Conservation (phyloP, 2,329 filamentous ascomycete genomes). For the Ceratocystis albifundus region DNA sequence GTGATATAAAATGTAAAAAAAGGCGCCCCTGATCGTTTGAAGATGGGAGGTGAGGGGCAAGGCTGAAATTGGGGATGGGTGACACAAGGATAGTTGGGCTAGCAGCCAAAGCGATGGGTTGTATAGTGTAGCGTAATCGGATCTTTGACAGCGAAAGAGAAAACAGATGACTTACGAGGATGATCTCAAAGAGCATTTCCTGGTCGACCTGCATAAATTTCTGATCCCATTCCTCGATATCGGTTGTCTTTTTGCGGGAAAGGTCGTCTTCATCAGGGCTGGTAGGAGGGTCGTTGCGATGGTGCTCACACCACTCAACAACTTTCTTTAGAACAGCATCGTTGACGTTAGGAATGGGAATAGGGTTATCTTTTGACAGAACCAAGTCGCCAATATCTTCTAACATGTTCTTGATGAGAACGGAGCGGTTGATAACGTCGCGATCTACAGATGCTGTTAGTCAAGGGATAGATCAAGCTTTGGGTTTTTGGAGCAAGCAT, state of each 20-base stretch:
- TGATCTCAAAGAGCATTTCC: slow-evolving; percentile 99
- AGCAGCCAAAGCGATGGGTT: background rate
- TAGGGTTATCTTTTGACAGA: slow-evolving; percentile 48
- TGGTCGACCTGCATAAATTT: slow-evolving; percentile 99
- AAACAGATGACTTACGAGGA: slow-evolving; percentile 53
- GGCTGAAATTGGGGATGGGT: background rate
- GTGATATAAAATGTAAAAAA: no score
- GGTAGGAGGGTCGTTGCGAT: slow-evolving; percentile 76
- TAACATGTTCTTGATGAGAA: slow-evolving; percentile 97
- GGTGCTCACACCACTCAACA: slow-evolving; percentile 94
- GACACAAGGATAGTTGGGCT: background rate
- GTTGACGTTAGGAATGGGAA: slow-evolving; percentile 88
- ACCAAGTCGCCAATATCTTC: slow-evolving; percentile 69
- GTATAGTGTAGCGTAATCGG: background rate
- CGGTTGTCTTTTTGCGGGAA: slow-evolving; percentile 93
- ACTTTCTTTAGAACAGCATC: slow-evolving; percentile 91
- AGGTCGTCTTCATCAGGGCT: slow-evolving; percentile 82
- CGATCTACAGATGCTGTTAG: slow-evolving; percentile 48
- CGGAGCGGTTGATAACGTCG: slow-evolving; percentile 75
- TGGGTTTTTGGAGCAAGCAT: background rate
- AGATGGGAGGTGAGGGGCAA: background rate
- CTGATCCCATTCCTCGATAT: slow-evolving; percentile 99
- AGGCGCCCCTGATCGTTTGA: no score
- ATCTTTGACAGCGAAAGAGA: background rate
- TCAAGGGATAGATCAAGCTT: background rate